Percentiles rank a stretch among this genome's conserved stretches.
Conservation (phyloP, 2,329 filamentous ascomycete species). For the Fusarium udum region DNA sequence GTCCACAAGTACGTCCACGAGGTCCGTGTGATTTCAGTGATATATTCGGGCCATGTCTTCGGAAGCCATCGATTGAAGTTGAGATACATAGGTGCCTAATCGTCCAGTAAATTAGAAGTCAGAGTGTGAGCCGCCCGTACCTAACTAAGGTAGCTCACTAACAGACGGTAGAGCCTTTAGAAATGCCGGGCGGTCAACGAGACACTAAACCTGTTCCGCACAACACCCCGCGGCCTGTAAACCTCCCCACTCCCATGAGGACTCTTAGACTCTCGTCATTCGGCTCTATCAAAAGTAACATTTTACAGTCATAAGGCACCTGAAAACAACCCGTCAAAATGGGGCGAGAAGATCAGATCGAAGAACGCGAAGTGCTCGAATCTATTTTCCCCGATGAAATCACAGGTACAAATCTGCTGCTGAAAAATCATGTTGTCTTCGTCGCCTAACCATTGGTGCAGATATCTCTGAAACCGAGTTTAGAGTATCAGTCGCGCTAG, state of each 20-base stretch:
- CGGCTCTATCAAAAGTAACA: conserved; percentile 18
- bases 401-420: conserved; percentile 68
- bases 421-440: not conserved
- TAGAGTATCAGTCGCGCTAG: conserved; percentile 85
- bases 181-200: conserved; percentile 51
- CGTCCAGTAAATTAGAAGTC: not conserved
- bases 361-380: conserved; percentile 97
- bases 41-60: not conserved
- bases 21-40: not conserved
- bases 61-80: not conserved
- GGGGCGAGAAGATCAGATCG: conserved; percentile 87
- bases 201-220: conserved; percentile 35
- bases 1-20: not conserved
- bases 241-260: conserved; percentile 40
- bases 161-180: not conserved
- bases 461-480: conserved; percentile 92
- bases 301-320: not conserved
- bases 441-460: conserved; percentile 49
- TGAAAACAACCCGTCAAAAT: conserved; percentile 49
- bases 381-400: conserved; percentile 99
- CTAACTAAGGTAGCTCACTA: not conserved
- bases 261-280: conserved; percentile 33
- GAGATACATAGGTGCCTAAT: not conserved
- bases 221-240: conserved; percentile 43
- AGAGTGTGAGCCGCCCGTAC: not conserved